Percentiles rank a stretch among this genome's conserved stretches.
These are phyloP conservation scores for Pogostemon cablin DNA, from an alignment of 257 asterid species.

Conservation along the genomic window DNA sequence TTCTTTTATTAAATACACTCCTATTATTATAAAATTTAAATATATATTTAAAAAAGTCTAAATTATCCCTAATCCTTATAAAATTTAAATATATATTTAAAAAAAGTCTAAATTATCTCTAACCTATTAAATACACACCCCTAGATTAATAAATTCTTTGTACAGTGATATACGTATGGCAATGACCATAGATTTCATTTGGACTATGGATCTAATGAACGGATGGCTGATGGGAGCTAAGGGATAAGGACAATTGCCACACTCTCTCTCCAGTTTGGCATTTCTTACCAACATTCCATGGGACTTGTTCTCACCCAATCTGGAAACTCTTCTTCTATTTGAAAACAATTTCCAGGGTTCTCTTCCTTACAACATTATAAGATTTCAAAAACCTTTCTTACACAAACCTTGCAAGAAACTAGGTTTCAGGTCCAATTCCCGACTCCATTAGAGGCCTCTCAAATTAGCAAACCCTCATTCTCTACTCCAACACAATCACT, in stretches of 20 bases:
- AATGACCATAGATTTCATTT: too few relatives aligned
- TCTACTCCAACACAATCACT: background rate
- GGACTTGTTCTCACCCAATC: background rate
- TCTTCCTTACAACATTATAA: background rate
- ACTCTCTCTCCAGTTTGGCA: background rate
- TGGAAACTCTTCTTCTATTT: background rate
- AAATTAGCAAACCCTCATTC: background rate
- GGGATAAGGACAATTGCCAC: background rate
- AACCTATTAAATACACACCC: too few relatives aligned
- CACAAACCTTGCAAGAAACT: background rate
- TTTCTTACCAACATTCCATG: background rate
- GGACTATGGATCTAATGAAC: too few relatives aligned
- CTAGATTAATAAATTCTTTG: too few relatives aligned
- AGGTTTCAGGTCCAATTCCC: constrained; percentile 22
- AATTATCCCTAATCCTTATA: too few relatives aligned
- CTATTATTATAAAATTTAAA: too few relatives aligned
- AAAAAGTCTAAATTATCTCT: too few relatives aligned
- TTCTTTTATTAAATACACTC: too few relatives aligned
- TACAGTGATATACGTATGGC: too few relatives aligned
- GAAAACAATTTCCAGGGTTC: background rate
- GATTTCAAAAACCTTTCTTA: background rate
- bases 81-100: too few relatives aligned
- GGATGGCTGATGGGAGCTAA: too few relatives aligned
- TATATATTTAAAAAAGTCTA: too few relatives aligned
- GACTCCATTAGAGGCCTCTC: background rate